Evolutionary conservation across 768 basidiomycete genomes (phyloP).

Genomic region (Thelephora aurantiotincta): DNA sequence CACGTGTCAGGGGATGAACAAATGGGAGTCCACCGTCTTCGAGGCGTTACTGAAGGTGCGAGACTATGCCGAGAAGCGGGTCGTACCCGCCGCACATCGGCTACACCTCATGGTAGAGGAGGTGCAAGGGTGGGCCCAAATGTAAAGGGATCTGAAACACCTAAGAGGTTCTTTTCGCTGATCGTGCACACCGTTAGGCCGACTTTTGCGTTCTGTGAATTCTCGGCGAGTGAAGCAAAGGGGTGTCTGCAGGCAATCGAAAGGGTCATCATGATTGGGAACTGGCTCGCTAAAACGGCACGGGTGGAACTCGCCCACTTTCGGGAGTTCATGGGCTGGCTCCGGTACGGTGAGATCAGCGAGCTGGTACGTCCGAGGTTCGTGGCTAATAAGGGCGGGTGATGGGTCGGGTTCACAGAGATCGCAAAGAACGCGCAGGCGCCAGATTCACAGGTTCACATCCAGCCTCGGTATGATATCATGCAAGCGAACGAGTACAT

Average conservation of each 20-base stretch:
- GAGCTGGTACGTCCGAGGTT: background rate
- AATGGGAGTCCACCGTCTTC: conserved; percentile 66
- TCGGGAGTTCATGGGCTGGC: conserved; percentile 67
- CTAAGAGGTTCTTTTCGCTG: conserved; percentile 3
- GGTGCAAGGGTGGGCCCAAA: conserved; percentile 59
- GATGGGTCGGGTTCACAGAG: conserved; percentile 17
- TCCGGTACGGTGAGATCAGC: conserved; percentile 47
- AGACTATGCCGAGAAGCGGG: conserved; percentile 54
- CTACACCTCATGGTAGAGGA: conserved; percentile 66
- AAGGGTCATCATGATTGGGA: conserved; percentile 46
- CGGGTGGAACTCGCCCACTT: conserved; percentile 60
- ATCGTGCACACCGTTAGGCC: conserved; percentile 28
- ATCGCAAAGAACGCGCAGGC: conserved; percentile 36
- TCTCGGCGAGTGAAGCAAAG: conserved; percentile 34
- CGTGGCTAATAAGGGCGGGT: background rate
- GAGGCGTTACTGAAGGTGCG: conserved; percentile 62
- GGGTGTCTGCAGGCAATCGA: conserved; percentile 37
- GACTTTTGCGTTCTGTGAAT: conserved; percentile 38
- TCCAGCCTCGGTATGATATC: conserved; percentile 48
- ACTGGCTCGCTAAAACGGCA: conserved; percentile 54
- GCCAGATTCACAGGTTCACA: conserved; percentile 31
- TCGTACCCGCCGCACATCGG: conserved; percentile 65
- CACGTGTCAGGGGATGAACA: conserved; percentile 50
- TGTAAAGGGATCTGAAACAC: conserved; percentile 27
- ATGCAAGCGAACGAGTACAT: conserved; percentile 75